Evolutionary conservation across 1,139 yeast genomes (phyloP), one percentile per base, ranked within the genome.

Genomic region (Blastobotrys raffinosifermentans): DNA sequence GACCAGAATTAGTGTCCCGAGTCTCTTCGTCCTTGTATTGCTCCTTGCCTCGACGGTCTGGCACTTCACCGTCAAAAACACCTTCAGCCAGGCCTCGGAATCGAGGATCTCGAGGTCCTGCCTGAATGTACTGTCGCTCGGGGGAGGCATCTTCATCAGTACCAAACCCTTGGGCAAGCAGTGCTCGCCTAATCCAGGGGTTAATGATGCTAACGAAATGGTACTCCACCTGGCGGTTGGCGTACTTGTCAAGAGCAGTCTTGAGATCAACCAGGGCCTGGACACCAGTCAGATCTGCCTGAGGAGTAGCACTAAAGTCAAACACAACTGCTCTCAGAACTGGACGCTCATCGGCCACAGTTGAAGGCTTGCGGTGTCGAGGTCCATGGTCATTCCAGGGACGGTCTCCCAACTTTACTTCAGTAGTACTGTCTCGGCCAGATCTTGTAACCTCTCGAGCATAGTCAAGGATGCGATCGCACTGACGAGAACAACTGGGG

Each of bases 301-400:
- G 78, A 1, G 89, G 72, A 25, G 84, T 89, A 38, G 80, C 72
- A 3, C 87, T 73, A 55, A 89, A 81, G 61, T 87, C 96, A 48
- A 86, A 72, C 48, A 86, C 93, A 14, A 87, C 60, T 7, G 87
- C 71, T 45, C 79, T 72, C 44, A 87, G 66, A 4, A 73, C 42
- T 7, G 96, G 95, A 53, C 93, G 70, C 2, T 59, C 51, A 49
- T 79, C 85, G 17, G 53, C 60, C 30, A 32, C 41, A 29, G 49
- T 49, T 27, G 56, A 62, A 23, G 29, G 31, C 25, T 42, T 45
- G 23, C 49, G 48, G 30, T 59, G 49, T 38, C 62, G 55, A 23
- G 82, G 83, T 47, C 94, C 94, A 18, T 87, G 89, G 53, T 86
- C 93, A 57, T 87, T 87, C 95, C 96, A 89, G 15, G 94, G 89